A percentile compares a stretch with the other conserved stretches of the same genome.
Conservation (phyloP, 176 grass and related monocot species). For the Avena insularis region DNA sequence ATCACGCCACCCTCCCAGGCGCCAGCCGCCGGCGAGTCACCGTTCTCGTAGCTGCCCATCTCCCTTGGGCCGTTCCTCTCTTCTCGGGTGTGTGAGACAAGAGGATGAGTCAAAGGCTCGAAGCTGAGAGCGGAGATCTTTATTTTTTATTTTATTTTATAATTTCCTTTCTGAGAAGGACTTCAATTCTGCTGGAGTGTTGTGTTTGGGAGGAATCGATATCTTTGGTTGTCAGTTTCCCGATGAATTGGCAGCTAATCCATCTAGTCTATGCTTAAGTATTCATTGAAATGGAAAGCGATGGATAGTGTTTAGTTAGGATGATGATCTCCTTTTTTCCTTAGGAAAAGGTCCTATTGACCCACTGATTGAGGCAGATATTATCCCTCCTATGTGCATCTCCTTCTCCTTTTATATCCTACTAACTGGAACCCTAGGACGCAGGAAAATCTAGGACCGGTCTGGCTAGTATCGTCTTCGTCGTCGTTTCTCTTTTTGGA, state of each 20-base stretch:
- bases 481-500: too few relatives aligned
- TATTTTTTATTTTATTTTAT: not conserved
- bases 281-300: too few relatives aligned
- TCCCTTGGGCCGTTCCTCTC: not conserved
- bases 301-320: too few relatives aligned
- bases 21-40: slow-evolving; percentile 44
- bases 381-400: too few relatives aligned
- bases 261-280: not conserved
- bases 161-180: not conserved
- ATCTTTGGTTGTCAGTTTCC: not conserved
- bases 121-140: slow-evolving; percentile 14
- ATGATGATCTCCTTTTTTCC: not conserved
- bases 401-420: too few relatives aligned
- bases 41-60: slow-evolving; percentile 77
- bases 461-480: too few relatives aligned
- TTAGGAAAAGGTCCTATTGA: not conserved
- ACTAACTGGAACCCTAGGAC: too few relatives aligned
- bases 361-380: not conserved
- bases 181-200: not conserved
- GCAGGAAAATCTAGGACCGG: too few relatives aligned
- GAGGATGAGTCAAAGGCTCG: slow-evolving; percentile 25
- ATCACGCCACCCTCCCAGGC: slow-evolving; percentile 62
- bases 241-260: slow-evolving; percentile 5
- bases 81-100: slow-evolving; percentile 3
- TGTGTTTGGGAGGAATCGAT: not conserved